Conservation (phyloP, 1,284 basidiomycete genomes). For the Cryptococcus sp. region DNA sequence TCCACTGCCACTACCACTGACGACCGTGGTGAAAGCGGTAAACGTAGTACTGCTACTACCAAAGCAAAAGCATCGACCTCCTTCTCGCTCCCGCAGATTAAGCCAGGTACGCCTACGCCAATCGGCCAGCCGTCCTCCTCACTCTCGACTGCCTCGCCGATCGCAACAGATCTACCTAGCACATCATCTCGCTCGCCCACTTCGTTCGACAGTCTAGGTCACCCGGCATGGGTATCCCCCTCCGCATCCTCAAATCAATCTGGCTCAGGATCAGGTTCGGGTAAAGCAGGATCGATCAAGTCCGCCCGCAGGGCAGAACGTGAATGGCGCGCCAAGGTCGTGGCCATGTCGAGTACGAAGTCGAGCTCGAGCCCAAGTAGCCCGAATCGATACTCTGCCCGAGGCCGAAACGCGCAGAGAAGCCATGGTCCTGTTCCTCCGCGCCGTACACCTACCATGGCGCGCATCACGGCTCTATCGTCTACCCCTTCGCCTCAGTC, state of each 20-base stretch:
- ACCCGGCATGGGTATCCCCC: not conserved
- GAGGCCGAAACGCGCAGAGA: not conserved
- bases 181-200: not conserved
- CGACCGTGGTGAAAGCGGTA: too few species aligned
- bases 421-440: not conserved
- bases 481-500: too few species aligned
- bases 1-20: too few species aligned
- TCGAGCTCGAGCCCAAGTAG: not conserved
- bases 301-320: slow-evolving; percentile 30
- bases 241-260: slow-evolving; percentile 14
- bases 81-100: too few species aligned
- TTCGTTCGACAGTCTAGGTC: not conserved
- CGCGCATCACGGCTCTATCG: too few species aligned
- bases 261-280: not conserved
- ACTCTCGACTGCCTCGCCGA: too few species aligned
- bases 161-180: too few species aligned
- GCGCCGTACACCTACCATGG: not conserved
- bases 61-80: too few species aligned
- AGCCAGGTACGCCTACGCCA: too few species aligned
- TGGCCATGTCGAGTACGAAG: slow-evolving; percentile 21
- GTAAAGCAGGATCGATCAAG: slow-evolving; percentile 10
- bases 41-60: too few species aligned
- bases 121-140: too few species aligned
- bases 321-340: slow-evolving; percentile 42
- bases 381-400: not conserved